Evolutionary conservation across 2,329 filamentous ascomycete species (phyloP), one percentile per base, ranked within the genome.

Genomic region (Fusarium nelsonii): DNA sequence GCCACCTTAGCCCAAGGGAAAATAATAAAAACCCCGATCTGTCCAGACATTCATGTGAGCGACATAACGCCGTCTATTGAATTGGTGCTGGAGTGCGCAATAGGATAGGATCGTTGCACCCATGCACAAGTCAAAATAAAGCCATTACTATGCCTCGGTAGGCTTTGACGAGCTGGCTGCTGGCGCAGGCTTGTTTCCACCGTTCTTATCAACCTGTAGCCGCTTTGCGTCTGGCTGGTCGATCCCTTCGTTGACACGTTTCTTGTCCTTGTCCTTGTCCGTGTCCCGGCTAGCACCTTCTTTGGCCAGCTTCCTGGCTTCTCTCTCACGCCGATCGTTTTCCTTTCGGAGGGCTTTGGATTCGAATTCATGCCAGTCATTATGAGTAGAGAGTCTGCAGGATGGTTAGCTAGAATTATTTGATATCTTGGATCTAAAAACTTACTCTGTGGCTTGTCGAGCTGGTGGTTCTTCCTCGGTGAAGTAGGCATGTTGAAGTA

Each of bases 281-380:
- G 69, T 73, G 16, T 79, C 77, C 8, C 75, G 73, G 32, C 71
- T 69, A 4, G 59, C 49, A 10, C 65, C 71, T 2, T 82, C 82
- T 70, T 82, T 84, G 18, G 79, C 80, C 1, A 81, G 80, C 41
- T 81, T 83, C 6, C 82, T 81, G 9, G 84, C 85, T 55, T 88
- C 86, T 58, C 84, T 82, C 30, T 88, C 85, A 64, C 84, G 84
- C 56, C 88, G 88, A 78, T 96, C 93, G 73, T 94, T 95, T 78
- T 97, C 94, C 72, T 96, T 96, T 33, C 96, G 87, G 28, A 97
- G 84, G 16, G 94, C 94, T 81, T 99, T 99, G 58, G 93, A 97
- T 81, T 99, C 96, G 75, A 98, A 97, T 78, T 99, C 96, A 77
- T 99, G 96, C 96, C 96, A 99, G 74, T 99, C 96, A 73, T 96